Conservation (phyloP, 345 rosid genomes). For the Capsella bursapastoris region DNA sequence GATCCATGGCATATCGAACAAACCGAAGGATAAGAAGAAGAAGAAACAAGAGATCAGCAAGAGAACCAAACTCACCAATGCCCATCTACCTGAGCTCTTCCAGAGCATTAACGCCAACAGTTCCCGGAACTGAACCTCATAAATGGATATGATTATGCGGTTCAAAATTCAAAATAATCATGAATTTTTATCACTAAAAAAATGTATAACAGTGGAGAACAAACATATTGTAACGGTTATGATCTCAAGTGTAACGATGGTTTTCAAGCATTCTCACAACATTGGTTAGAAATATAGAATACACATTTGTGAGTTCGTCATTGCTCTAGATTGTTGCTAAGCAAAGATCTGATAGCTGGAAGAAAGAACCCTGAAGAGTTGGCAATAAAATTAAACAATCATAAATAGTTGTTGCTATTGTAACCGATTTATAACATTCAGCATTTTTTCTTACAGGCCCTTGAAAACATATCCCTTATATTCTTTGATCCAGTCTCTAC, state of each 20-base stretch:
- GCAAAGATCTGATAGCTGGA: neutral
- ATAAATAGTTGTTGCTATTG: neutral
- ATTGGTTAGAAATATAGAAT: neutral
- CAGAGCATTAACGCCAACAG: slow-evolving; percentile 39
- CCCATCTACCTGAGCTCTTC: slow-evolving; percentile 82
- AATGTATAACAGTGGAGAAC: no score
- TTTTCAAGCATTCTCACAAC: slow-evolving; percentile 19
- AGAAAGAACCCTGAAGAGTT: neutral
- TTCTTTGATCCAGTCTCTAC: slow-evolving; percentile 76
- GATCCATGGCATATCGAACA: slow-evolving; percentile 58
- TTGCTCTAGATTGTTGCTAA: neutral
- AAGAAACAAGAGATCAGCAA: slow-evolving; percentile 77
- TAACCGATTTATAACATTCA: slow-evolving; percentile 30
- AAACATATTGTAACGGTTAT: neutral
- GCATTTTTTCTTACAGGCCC: slow-evolving; percentile 62
- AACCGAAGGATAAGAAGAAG: slow-evolving; percentile 69
- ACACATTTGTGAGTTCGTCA: neutral
- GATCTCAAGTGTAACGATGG: neutral
- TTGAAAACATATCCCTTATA: slow-evolving; percentile 84
- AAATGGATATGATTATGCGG: neutral
- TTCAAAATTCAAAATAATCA: neutral
- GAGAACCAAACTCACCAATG: slow-evolving; percentile 84
- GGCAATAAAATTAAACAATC: neutral
- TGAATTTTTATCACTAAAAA: neutral
- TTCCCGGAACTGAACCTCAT: slow-evolving; percentile 28